Evolutionary conservation across 108 stramenopile genomes (phyloP).

Genomic region (Nannochloropsis gaditana): DNA sequence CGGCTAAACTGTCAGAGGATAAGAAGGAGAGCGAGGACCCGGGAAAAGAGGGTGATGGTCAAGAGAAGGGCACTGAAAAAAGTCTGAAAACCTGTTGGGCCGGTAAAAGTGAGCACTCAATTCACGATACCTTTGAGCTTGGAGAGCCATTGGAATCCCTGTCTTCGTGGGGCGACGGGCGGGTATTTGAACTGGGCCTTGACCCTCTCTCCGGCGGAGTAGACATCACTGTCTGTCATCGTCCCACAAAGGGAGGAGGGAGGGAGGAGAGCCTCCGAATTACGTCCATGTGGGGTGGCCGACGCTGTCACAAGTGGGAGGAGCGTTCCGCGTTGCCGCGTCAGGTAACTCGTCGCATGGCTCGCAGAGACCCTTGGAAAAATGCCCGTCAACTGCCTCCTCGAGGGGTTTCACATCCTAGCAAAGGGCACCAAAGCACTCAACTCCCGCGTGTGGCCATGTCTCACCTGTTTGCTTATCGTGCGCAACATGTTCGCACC

Average conservation of each 20-base stretch:
- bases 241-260: neutral
- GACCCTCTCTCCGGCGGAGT: neutral
- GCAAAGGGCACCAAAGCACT: neutral
- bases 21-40: no score
- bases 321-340: neutral
- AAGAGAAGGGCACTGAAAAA: neutral
- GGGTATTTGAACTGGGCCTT: neutral
- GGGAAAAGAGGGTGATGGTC: neutral
- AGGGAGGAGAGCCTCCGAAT: neutral
- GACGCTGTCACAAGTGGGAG: constrained; percentile 5
- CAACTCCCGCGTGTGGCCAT: neutral
- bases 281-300: neutral
- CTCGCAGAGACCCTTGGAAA: neutral
- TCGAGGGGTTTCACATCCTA: neutral
- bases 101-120: no score
- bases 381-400: neutral
- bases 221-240: neutral
- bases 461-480: neutral
- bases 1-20: no score
- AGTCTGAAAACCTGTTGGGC: no score
- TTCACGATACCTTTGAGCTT: neutral
- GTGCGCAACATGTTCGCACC: neutral
- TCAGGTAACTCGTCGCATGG: neutral
- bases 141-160: neutral
- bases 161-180: neutral